Base-by-base conservation (phyloP, 257 asterid genomes). In the Datura wrightii region DNA sequence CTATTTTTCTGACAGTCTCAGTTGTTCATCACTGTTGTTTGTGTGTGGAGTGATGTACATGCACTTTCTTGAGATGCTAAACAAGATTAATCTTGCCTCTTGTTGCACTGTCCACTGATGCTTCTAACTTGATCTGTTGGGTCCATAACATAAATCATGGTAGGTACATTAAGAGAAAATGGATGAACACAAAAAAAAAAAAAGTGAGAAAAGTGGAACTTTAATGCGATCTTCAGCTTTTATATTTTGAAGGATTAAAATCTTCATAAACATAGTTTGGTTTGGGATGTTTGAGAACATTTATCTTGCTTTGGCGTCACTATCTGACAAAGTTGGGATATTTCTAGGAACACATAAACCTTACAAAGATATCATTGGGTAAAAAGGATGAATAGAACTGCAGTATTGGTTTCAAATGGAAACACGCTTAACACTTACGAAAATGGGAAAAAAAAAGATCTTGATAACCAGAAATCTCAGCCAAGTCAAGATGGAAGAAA, bases 251-350 rank as follows among this genome's bases (percentile, higher is more conserved):
- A 50, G 24, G 44, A 72, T 48, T 48, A 72, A 10, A n/a, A 48
- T 10, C 60, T 48, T 48, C 13, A 10, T 19, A 48, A 48, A 48
- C 81, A 74, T 46, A 0, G 44, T 48, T 24, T 74, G 60, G 3
- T 48, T 24, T 74, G 60, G 81, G 24, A 74, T 74, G 81, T 11
- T 46, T 74, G 80, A 74, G 80, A 72, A 24, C 56, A 46, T 72
- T 46, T 44, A 44, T 72, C 55, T 44, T 72, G 54, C 10, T 19
- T 58, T 18, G 39, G 42, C 10, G 18, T 74, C 39, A 70, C 37
- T 42, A 1, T 4, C 79, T 42, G 79, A 18, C 8, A 44, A 54
- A 42, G 79, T 69, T 42, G 34, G 16, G 9, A 42, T 70, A 19
- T 19, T 19, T 5, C 42, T 74, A 74, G 41, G 80, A 74, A 31